phyloP scores from a whole-genome alignment of 1,139 yeast genomes.

The Hemisphaericaspora xylofermentans region DNA sequence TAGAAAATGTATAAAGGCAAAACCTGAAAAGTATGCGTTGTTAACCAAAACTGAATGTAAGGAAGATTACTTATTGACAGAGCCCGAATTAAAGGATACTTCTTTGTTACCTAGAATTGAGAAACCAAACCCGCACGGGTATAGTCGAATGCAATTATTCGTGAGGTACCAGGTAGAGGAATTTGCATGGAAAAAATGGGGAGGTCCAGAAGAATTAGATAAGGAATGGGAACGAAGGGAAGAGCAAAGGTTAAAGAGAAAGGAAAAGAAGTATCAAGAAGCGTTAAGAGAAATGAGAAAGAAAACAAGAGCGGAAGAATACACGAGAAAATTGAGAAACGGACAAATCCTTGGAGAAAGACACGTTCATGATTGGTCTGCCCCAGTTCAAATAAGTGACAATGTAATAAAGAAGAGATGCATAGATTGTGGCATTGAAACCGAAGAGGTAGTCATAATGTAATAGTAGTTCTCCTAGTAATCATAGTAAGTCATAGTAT shows the following conservation, averaged over 20 bases:
- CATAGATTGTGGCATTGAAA: conserved; percentile 79
- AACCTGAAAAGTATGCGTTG: conserved; percentile 85
- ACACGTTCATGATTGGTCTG: conserved; percentile 82
- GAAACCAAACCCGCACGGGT: conserved; percentile 94
- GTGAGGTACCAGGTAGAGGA: conserved; percentile 88
- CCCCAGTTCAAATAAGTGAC: conserved; percentile 40
- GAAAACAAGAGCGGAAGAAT: conserved; percentile 90
- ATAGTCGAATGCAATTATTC: conserved; percentile 89
- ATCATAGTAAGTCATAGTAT: background rate
- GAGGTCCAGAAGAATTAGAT: conserved; percentile 83
- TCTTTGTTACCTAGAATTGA: conserved; percentile 72
- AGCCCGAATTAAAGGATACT: conserved; percentile 80
- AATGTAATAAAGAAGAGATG: conserved; percentile 61
- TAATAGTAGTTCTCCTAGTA: background rate
- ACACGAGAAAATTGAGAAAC: conserved; percentile 65
- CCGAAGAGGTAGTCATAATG: conserved; percentile 55
- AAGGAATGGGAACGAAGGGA: conserved; percentile 90
- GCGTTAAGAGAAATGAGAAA: conserved; percentile 83
- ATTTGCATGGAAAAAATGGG: conserved; percentile 94
- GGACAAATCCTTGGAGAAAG: conserved; percentile 49
- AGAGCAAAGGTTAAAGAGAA: conserved; percentile 63
- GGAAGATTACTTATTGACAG: conserved; percentile 89
- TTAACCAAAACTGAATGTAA: conserved; percentile 94
- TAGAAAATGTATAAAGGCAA: conserved; percentile 64
- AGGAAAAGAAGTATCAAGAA: conserved; percentile 75